Evolutionary conservation across 208 protist species (phyloP), one percentile per base, ranked within the genome.

Genomic region (Balamuthia mandrillaris): DNA sequence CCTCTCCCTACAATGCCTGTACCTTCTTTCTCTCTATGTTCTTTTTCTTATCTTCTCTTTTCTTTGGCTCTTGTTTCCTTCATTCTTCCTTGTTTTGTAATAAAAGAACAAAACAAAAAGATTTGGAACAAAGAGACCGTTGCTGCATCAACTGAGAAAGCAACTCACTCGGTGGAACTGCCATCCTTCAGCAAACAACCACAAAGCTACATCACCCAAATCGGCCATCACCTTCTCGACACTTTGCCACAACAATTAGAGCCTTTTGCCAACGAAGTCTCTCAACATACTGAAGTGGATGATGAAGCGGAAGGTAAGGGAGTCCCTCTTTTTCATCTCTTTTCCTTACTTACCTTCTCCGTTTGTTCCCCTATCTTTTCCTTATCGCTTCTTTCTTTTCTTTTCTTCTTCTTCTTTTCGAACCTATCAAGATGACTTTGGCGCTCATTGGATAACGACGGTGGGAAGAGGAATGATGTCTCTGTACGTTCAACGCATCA

Each of bases 211-310:
- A 75, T 75, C 65, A 75, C 65, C 7, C 65, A 75, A 6, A 75
- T 75, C 35, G 65, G 63, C 47, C 47, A 79, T 42, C 70, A 79
- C n/a, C 29, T 79, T 42, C 58, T 79, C 70, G 70, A 79, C 70
- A n/a, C n/a, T n/a, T 24, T 79, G 29, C 42, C 45, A 37, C 70
- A 79, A 49, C 70, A 79, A 49, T 49, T 79, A 21, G 70, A 79
- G 45, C 70, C 70, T 16, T 79, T 79, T n/a, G 70, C 70, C 29
- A 49, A 49, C 0, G 45, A 16, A 7, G 39, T 52, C 16, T 27
- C 45, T 12, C 47, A 79, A 21, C n/a, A n/a, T 0, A 49, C 10
- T n/a, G 70, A 79, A 10, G 29, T 12, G 14, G 70, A 79, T 21
- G 45, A 2, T 12, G 70, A 79, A 2, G 21, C 45, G 24, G 70